Evolutionary conservation across 768 basidiomycete genomes (phyloP).

Genomic region (Coprinopsis marcescibilis): DNA sequence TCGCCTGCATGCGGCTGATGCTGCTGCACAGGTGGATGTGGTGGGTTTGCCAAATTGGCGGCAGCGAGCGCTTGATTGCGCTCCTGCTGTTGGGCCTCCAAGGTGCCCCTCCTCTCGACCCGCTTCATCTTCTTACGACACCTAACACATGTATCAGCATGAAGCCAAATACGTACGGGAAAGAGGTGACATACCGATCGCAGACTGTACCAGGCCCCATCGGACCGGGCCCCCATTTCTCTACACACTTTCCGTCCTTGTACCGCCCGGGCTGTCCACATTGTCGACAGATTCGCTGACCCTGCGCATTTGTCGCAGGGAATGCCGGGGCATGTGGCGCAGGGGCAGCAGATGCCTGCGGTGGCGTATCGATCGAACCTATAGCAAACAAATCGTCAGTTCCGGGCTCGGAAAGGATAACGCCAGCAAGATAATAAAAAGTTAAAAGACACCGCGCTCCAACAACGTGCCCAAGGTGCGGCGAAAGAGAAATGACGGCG

Average conservation of each 20-base stretch:
- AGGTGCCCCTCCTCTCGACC: constrained; percentile 66
- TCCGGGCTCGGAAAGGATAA: neutral
- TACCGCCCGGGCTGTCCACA: constrained; percentile 71
- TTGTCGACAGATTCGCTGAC: constrained; percentile 73
- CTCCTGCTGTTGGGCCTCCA: constrained; percentile 37
- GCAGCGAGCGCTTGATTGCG: constrained; percentile 14
- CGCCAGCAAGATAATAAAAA: neutral
- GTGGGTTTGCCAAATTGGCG: constrained; percentile 9
- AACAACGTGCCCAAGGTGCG: neutral
- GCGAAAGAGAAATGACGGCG: neutral
- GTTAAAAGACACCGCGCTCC: neutral
- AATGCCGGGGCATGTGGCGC: constrained; percentile 26
- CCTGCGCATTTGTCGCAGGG: constrained; percentile 49
- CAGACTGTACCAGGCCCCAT: constrained; percentile 81
- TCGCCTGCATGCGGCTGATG: constrained; percentile 7
- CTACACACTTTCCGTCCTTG: constrained; percentile 82
- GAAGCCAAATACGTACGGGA: neutral
- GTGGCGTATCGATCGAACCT: constrained; percentile 17
- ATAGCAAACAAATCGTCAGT: too few relatives aligned
- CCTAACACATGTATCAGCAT: constrained; percentile 28
- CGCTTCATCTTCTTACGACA: constrained; percentile 87
- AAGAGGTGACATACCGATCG: constrained; percentile 43
- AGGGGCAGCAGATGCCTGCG: too few relatives aligned
- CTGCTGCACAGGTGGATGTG: constrained; percentile 20
- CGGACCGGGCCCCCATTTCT: constrained; percentile 85